Conservation (phyloP, 345 rosid genomes). For the Corymbia maculata region DNA sequence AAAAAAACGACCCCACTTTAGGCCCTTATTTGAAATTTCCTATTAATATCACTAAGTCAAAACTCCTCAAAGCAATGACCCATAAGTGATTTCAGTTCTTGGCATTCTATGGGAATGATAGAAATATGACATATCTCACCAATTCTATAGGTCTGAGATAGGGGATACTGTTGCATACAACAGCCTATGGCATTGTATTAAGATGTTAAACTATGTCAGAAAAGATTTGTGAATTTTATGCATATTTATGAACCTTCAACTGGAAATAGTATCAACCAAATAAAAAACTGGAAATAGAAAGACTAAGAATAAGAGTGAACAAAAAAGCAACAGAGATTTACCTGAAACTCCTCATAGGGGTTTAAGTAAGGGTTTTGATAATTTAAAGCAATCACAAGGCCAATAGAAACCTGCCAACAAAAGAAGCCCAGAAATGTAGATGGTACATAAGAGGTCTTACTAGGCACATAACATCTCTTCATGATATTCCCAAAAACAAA, state of each 20-base stretch:
- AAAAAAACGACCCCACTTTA: background rate
- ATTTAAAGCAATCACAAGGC: constrained; percentile 83
- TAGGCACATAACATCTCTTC: background rate
- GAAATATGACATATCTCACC: background rate
- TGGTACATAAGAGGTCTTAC: background rate
- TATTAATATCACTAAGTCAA: background rate
- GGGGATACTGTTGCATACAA: background rate
- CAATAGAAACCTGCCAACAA: constrained; percentile 60
- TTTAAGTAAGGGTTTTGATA: constrained; percentile 78
- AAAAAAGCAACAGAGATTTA: constrained; percentile 4
- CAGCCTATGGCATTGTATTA: background rate
- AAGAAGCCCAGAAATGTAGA: background rate
- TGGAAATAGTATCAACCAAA: background rate
- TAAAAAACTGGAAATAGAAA: background rate
- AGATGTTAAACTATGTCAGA: background rate
- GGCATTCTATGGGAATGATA: background rate
- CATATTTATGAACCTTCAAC: background rate
- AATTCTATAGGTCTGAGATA: background rate
- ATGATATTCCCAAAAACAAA: background rate
- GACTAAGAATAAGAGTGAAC: background rate
- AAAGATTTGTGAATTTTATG: background rate
- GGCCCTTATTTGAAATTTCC: background rate
- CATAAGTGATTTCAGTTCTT: background rate
- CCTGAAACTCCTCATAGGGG: constrained; percentile 97
- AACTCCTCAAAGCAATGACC: background rate